These are phyloP conservation scores for Teratosphaeria zuluensis DNA, from an alignment of 2,329 filamentous ascomycete genomes.

Conservation along the genomic window DNA sequence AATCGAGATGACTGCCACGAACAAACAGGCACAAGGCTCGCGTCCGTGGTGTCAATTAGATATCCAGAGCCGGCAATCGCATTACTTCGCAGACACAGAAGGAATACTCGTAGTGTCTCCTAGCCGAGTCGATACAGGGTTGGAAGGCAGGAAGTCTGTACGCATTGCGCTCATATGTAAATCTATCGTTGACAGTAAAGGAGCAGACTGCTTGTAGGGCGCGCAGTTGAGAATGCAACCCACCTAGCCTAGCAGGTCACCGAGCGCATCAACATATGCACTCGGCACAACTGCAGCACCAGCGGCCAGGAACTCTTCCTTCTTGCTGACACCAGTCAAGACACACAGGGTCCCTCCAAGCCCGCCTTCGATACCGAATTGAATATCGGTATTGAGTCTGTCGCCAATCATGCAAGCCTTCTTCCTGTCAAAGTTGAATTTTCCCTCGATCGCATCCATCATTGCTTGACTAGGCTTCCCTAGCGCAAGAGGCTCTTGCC, in stretches of 20 bases:
- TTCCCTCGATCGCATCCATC: constrained; percentile 98
- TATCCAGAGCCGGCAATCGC: too few species aligned
- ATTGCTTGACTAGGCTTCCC: constrained; percentile 97
- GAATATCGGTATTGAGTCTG: constrained; percentile 87
- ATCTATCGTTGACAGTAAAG: neutral
- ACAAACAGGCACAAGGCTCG: too few species aligned
- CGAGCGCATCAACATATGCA: constrained; percentile 76
- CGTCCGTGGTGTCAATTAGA: too few species aligned
- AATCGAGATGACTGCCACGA: too few species aligned
- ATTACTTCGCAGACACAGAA: too few species aligned
- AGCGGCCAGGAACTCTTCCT: constrained; percentile 68
- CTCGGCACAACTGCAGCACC: constrained; percentile 61
- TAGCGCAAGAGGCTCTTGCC: constrained; percentile 62
- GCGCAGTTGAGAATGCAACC: neutral
- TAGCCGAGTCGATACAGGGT: neutral
- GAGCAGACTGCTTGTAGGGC: neutral
- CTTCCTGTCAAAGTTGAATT: constrained; percentile 76
- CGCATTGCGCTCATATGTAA: neutral
- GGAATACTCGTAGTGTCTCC: neutral
- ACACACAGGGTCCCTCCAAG: constrained; percentile 87
- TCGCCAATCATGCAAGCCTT: constrained; percentile 95
- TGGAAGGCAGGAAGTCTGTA: neutral
- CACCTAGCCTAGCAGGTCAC: constrained; percentile 51
- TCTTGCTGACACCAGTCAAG: constrained; percentile 77
- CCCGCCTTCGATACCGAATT: constrained; percentile 83